Evolutionary conservation across 2,329 filamentous ascomycete species (phyloP).

Genomic region (Lasiodiplodia sp.): DNA sequence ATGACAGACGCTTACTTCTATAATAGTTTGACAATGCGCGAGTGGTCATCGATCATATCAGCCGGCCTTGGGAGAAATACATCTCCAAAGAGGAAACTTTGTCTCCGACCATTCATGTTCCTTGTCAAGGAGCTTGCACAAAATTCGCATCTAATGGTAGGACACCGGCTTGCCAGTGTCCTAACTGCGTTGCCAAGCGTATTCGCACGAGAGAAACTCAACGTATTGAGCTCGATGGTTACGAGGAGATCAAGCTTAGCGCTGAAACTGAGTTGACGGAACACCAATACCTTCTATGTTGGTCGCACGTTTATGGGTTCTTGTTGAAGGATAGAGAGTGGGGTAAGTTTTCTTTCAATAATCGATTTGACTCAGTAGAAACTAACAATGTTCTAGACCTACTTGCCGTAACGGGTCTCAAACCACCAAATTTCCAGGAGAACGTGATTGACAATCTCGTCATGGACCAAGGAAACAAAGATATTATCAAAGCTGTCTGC

Average conservation of each 20-base stretch:
- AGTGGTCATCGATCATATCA: too few species aligned
- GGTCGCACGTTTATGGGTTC: background rate
- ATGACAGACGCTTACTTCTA: too few species aligned
- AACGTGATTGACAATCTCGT: constrained; percentile 29
- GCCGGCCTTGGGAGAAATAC: too few species aligned
- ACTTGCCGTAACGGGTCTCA: background rate
- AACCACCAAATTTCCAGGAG: background rate
- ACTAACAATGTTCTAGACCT: background rate
- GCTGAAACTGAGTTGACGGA: background rate
- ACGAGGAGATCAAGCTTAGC: background rate
- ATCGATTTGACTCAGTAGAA: too few species aligned
- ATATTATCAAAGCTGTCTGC: constrained; percentile 31
- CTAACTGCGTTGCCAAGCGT: too few species aligned
- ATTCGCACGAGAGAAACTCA: background rate
- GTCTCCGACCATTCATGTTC: too few species aligned
- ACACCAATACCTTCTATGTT: background rate
- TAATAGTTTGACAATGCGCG: too few species aligned
- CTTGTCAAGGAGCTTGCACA: too few species aligned
- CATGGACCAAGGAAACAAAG: constrained; percentile 31
- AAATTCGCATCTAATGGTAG: too few species aligned
- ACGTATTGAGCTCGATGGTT: background rate
- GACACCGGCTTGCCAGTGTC: too few species aligned
- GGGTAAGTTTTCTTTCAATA: background rate
- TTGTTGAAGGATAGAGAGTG: background rate
- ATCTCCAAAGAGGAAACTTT: too few species aligned